Conservation (phyloP, 495 filamentous ascomycete genomes). For the Daldinia decipiens region DNA sequence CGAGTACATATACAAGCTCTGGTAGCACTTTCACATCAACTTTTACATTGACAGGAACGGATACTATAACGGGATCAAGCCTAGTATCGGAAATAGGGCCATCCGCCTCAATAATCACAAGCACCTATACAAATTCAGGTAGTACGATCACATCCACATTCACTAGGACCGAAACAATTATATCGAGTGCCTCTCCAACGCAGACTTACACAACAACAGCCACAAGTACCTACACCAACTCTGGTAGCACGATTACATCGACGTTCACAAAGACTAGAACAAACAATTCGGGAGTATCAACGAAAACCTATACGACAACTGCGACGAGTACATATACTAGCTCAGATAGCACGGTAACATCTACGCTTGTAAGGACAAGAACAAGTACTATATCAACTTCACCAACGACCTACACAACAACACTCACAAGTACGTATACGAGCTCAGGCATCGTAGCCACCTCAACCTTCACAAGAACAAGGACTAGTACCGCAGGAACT, state of each 20-base stretch:
- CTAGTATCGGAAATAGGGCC: background rate
- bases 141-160: slow-evolving; percentile 25
- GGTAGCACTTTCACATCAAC: slow-evolving; percentile 23
- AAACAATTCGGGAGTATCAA: slow-evolving; percentile 3
- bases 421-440: slow-evolving; percentile 20
- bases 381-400: background rate
- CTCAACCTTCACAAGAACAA: slow-evolving; percentile 14
- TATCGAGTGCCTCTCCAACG: background rate
- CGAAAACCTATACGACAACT: slow-evolving; percentile 21
- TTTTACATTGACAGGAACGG: slow-evolving; percentile 11
- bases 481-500: background rate
- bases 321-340: slow-evolving; percentile 2
- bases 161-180: background rate
- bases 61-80: background rate
- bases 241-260: slow-evolving; percentile 20
- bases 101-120: background rate
- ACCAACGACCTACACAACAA: slow-evolving; percentile 22
- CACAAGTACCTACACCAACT: slow-evolving; percentile 26
- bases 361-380: slow-evolving; percentile 18
- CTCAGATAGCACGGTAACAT: slow-evolving; percentile 13
- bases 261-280: slow-evolving; percentile 29
- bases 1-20: slow-evolving; percentile 24
- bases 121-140: slow-evolving; percentile 10
- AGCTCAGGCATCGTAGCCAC: slow-evolving; percentile 10
- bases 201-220: slow-evolving; percentile 20